A percentile compares a stretch with the other conserved stretches of the same genome.
Conservation (phyloP, 176 grass and related monocot species). For the Stipa capillata region DNA sequence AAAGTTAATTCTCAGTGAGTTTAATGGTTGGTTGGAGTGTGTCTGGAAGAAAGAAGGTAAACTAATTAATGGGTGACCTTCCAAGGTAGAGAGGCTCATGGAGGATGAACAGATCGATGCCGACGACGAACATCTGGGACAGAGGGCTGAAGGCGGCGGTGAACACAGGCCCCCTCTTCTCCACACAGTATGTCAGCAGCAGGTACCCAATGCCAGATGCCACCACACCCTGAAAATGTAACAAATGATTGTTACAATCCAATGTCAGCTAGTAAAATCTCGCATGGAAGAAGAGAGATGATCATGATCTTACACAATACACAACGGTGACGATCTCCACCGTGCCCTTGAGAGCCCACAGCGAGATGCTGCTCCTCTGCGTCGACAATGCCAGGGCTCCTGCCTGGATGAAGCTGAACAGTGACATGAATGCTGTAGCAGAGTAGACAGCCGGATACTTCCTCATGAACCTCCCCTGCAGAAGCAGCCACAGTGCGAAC, state of each 20-base stretch:
- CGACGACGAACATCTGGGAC: constrained; percentile 71
- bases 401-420: constrained; percentile 68
- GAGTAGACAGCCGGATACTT: constrained; percentile 78
- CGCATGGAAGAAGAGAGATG: no score
- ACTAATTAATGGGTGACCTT: no score
- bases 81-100: constrained; percentile 69
- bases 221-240: constrained; percentile 49
- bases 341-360: constrained; percentile 52
- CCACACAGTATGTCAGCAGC: constrained; percentile 74
- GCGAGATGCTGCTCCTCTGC: constrained; percentile 16
- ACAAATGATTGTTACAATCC: background rate
- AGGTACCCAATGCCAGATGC: constrained; percentile 73
- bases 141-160: constrained; percentile 85
- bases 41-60: background rate
- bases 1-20: no score
- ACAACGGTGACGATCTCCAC: constrained; percentile 53
- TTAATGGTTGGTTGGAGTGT: background rate
- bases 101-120: constrained; percentile 63
- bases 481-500: constrained; percentile 61
- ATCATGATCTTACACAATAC: constrained; percentile 35
- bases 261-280: background rate
- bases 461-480: constrained; percentile 48
- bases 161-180: constrained; percentile 89
- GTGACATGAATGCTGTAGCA: constrained; percentile 58
- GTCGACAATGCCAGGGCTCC: constrained; percentile 36